These are phyloP conservation scores for Zalaria obscura DNA, from an alignment of 2,329 filamentous ascomycete species.

Conservation along the genomic window DNA sequence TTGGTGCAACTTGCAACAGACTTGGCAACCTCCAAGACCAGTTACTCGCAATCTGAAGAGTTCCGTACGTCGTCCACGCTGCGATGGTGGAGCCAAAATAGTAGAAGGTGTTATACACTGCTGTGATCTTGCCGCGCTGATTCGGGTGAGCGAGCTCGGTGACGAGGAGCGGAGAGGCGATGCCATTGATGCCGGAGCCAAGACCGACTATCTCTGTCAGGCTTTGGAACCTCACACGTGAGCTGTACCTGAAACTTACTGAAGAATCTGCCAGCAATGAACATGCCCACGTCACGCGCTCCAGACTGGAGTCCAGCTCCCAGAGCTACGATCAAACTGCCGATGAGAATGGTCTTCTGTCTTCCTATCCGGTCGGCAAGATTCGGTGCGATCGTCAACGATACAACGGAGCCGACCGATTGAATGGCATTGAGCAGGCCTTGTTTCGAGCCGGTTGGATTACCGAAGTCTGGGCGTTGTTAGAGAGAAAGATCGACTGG, in stretches of 20 bases:
- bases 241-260: background rate
- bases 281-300: conserved; percentile 1
- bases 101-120: conserved; percentile 2
- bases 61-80: conserved; percentile 1
- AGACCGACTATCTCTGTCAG: background rate
- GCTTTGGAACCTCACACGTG: background rate
- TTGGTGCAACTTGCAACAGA: background rate
- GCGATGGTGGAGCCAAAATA: background rate
- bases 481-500: background rate
- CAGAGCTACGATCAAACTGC: background rate
- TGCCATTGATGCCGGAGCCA: background rate
- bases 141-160: conserved; percentile 3
- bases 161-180: background rate
- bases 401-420: background rate
- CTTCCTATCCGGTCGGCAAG: conserved; percentile 1
- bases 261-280: conserved; percentile 1
- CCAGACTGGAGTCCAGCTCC: conserved; percentile 1
- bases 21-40: conserved; percentile 2
- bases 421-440: conserved; percentile 2
- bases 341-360: conserved; percentile 1
- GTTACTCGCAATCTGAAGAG: background rate
- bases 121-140: conserved; percentile 2
- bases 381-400: background rate
- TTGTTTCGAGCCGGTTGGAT: conserved; percentile 2
- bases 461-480: background rate